phyloP scores from a whole-genome alignment of 352 stramenopile genomes.

The Globisporangium iwayamae region DNA sequence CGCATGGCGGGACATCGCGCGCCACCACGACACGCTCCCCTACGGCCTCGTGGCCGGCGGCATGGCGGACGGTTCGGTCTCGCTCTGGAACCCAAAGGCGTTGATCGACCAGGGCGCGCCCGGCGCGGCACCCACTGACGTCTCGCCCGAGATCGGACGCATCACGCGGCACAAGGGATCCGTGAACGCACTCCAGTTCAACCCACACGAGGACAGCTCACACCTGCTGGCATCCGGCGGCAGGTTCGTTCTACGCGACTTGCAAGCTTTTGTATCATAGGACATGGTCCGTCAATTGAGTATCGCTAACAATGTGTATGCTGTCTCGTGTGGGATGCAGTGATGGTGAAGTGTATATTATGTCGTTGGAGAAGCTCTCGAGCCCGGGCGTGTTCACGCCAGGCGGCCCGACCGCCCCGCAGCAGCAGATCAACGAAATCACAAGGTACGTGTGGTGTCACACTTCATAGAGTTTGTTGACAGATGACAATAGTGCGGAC shows the following conservation, averaged over 20 bases:
- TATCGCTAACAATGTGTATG: not conserved
- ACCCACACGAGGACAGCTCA: slow-evolving; percentile 90
- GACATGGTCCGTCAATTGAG: not conserved
- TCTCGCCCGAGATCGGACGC: slow-evolving; percentile 68
- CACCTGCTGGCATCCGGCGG: slow-evolving; percentile 93
- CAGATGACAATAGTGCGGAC: not conserved
- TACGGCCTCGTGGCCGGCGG: slow-evolving; percentile 95
- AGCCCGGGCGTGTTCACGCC: slow-evolving; percentile 89
- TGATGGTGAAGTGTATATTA: slow-evolving; percentile 95
- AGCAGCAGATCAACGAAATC: slow-evolving; percentile 82
- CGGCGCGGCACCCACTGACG: slow-evolving; percentile 29
- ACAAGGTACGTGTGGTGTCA: slow-evolving; percentile 34
- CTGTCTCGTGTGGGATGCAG: slow-evolving; percentile 24
- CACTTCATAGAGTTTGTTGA: not conserved
- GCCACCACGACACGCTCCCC: slow-evolving; percentile 67
- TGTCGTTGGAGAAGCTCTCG: slow-evolving; percentile 90
- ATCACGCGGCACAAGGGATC: slow-evolving; percentile 85
- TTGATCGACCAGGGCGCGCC: slow-evolving; percentile 60
- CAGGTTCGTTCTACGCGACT: slow-evolving; percentile 23
- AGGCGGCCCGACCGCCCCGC: slow-evolving; percentile 52
- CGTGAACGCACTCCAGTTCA: slow-evolving; percentile 95
- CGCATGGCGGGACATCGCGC: slow-evolving; percentile 88
- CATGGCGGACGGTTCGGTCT: slow-evolving; percentile 96
- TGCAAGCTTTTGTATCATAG: not conserved
- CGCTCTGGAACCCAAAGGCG: slow-evolving; percentile 94